These are phyloP conservation scores for Trypanosomatidae sp. DNA, from an alignment of 208 protist species.

Conservation along the genomic window DNA sequence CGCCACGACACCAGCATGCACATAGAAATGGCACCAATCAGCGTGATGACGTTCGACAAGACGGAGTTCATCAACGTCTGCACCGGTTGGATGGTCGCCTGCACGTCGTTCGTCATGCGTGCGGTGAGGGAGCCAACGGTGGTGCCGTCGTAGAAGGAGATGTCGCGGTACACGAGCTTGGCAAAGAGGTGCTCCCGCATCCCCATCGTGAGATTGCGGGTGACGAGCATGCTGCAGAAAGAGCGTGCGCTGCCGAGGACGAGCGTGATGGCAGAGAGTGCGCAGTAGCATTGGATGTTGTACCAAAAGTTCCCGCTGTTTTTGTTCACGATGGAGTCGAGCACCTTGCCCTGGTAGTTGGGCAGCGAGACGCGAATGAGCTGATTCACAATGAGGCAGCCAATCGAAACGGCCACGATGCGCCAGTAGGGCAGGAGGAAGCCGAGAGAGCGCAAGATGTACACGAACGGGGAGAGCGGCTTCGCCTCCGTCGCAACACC, in stretches of 20 bases:
- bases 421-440: too few relatives aligned
- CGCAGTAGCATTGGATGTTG: too few relatives aligned
- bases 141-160: constrained; percentile 52
- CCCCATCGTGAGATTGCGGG: constrained; percentile 43
- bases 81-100: constrained; percentile 51
- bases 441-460: too few relatives aligned
- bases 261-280: too few relatives aligned
- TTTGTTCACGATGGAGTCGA: too few relatives aligned
- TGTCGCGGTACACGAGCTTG: constrained; percentile 51
- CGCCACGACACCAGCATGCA: constrained; percentile 50
- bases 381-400: too few relatives aligned
- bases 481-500: too few relatives aligned
- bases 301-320: too few relatives aligned
- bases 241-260: constrained; percentile 29
- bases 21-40: constrained; percentile 45
- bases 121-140: constrained; percentile 53
- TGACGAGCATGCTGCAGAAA: constrained; percentile 54
- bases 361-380: too few relatives aligned
- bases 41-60: constrained; percentile 44
- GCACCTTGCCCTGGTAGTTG: too few relatives aligned
- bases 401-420: too few relatives aligned
- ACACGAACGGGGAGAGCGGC: too few relatives aligned
- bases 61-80: constrained; percentile 45
- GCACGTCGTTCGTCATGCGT: constrained; percentile 67
- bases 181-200: constrained; percentile 44